Base-by-base conservation (phyloP, 495 filamentous ascomycete genomes). In the Penicillium macrosclerotiorum region DNA sequence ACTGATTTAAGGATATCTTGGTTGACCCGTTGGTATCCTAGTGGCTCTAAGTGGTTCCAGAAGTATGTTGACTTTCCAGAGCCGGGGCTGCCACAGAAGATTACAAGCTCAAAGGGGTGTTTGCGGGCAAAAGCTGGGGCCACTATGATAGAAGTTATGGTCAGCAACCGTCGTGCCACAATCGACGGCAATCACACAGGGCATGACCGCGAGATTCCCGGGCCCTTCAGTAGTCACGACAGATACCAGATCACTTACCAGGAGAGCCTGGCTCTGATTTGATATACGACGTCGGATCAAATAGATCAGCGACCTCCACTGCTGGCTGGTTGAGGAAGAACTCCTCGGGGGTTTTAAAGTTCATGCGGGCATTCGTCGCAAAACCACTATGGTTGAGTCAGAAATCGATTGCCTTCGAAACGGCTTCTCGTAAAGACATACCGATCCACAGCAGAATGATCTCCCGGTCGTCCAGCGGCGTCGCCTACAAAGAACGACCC, bases 1-100 rank as follows among this genome's bases (percentile, higher is more conserved):
- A 88, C 84, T 18, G 83, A 83, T 64, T 95, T 96, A n/a, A 96
- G 68, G 3, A 71, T 77, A 68, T 97, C 94, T 67, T 96, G 91
- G 51, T 96, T 98, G 12, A 95, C 77, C 20, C 92, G 79, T 63
- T 83, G 83, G 62, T 93, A 96, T 22, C 83, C 84, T 3, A 93
- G 68, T 17, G 89, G 86, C 62, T 91, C 72, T 13, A 97, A 62
- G 48, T 88, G 68, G 20, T 77, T 82, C 81, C 84, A 86, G 68
- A 85, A 96, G 51, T 95, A 96, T 0, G 89, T 90, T 17, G 86
- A 92, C 60, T 97, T 97, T 19, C 94, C 93, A 1, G 88, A 81
- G 1, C 87, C 90, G 0, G 93, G 93, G 30, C 86, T 87, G 6
- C 93, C 93, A 45, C 87, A 90, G 61, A 95, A 87, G 4, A 96